A percentile compares a stretch with the other conserved stretches of the same genome.
Evolutionary conservation across 2,329 filamentous ascomycete species (phyloP).

Genomic region (Hortaea werneckii): DNA sequence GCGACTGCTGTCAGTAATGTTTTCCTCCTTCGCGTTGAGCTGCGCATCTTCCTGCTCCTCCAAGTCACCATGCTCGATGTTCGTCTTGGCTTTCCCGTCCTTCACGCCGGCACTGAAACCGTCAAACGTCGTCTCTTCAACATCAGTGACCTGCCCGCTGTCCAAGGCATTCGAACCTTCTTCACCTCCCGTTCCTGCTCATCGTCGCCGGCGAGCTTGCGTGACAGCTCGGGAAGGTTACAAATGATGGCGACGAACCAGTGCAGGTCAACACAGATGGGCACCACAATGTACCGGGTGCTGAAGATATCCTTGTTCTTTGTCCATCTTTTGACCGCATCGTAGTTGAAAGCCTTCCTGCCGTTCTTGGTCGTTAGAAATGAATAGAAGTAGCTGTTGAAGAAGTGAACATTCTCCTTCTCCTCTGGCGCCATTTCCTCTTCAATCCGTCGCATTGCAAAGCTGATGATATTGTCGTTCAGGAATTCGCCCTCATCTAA

Average conservation of each 20-base stretch:
- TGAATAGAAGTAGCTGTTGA: slow-evolving; percentile 87
- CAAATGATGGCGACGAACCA: slow-evolving; percentile 97
- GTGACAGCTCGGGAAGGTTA: slow-evolving; percentile 60
- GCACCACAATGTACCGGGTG: slow-evolving; percentile 83
- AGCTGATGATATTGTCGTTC: slow-evolving; percentile 86
- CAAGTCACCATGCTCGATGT: not conserved
- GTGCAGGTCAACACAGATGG: slow-evolving; percentile 74
- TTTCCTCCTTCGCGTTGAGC: not conserved
- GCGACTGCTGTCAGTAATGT: not conserved
- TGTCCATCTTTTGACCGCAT: slow-evolving; percentile 80
- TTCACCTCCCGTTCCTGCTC: slow-evolving; percentile 6
- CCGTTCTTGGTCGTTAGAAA: slow-evolving; percentile 53
- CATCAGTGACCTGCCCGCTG: not conserved
- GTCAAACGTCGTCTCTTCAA: not conserved
- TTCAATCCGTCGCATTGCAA: slow-evolving; percentile 56
- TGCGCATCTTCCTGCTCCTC: not conserved
- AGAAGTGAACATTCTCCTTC: slow-evolving; percentile 62
- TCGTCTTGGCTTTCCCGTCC: not conserved
- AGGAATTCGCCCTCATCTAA: slow-evolving; percentile 78
- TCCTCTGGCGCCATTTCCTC: slow-evolving; percentile 24
- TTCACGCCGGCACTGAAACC: not conserved
- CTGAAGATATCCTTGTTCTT: slow-evolving; percentile 71
- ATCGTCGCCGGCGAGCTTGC: slow-evolving; percentile 13
- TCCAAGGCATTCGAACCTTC: not conserved
- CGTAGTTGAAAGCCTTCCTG: slow-evolving; percentile 61